These are phyloP conservation scores for Paraconiothyrium brasiliense DNA, from an alignment of 2,329 filamentous ascomycete species.

Conservation along the genomic window DNA sequence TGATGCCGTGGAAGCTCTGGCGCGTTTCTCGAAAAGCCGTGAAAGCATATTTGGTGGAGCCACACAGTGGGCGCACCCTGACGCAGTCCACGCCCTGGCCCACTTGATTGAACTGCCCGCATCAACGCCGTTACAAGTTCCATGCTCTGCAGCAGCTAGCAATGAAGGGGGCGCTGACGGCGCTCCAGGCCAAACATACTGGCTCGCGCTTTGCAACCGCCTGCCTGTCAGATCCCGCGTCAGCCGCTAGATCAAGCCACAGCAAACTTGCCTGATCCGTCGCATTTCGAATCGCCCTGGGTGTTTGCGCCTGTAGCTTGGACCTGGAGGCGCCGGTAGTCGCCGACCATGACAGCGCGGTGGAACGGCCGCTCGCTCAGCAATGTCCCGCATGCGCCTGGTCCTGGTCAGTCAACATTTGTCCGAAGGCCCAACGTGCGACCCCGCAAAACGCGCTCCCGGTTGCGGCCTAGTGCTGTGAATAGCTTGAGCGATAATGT, in stretches of 20 bases:
- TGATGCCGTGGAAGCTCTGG: neutral
- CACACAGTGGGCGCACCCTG: neutral
- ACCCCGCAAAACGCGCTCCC: conserved; percentile 11
- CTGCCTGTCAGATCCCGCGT: conserved; percentile 11
- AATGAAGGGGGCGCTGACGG: conserved; percentile 1
- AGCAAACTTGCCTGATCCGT: neutral
- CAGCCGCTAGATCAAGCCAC: conserved; percentile 5
- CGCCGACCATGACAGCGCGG: conserved; percentile 8
- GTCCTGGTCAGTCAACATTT: conserved; percentile 2
- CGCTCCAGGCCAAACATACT: neutral
- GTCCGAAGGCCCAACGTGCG: neutral
- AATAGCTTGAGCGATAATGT: neutral
- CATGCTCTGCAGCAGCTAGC: conserved; percentile 7
- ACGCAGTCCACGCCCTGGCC: neutral
- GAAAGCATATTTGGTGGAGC: conserved; percentile 9
- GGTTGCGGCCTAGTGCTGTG: neutral
- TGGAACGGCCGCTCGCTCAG: conserved; percentile 1
- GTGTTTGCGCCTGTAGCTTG: neutral
- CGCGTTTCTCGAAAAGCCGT: conserved; percentile 4
- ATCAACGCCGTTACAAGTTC: conserved; percentile 5
- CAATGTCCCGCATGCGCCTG: conserved; percentile 4
- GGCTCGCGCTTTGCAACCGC: neutral
- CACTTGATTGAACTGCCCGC: neutral
- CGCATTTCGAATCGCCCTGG: neutral
- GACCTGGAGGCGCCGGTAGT: conserved; percentile 4